Conservation (phyloP, 176 grass and related monocot species). For the Themeda triandra region DNA sequence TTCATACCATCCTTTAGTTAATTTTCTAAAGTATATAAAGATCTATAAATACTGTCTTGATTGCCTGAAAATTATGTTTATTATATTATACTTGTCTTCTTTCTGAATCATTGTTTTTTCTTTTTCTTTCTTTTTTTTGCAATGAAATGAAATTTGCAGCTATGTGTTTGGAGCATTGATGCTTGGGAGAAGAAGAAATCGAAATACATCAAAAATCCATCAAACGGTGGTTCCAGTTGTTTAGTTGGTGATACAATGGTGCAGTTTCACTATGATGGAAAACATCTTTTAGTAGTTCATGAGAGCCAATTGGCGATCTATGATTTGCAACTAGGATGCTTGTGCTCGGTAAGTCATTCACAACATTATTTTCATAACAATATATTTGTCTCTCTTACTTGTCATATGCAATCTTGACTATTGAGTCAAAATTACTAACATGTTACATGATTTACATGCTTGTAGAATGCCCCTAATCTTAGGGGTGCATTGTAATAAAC, state of each 20-base stretch:
- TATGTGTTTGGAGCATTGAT: constrained; percentile 52
- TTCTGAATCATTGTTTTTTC: neutral
- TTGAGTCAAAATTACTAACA: neutral
- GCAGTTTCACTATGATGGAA: constrained; percentile 58
- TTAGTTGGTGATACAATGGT: constrained; percentile 55
- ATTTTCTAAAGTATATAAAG: too few relatives aligned
- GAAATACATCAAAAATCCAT: constrained; percentile 34
- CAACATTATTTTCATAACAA: neutral
- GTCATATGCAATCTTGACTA: neutral
- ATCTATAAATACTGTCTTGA: too few relatives aligned
- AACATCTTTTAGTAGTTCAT: constrained; percentile 54
- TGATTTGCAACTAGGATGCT: constrained; percentile 47
- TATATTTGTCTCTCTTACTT: neutral
- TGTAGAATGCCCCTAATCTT: neutral
- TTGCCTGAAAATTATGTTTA: too few relatives aligned
- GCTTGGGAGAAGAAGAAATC: constrained; percentile 54
- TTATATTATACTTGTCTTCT: neutral
- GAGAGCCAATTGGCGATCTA: constrained; percentile 57
- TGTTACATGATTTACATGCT: neutral
- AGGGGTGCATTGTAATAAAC: neutral
- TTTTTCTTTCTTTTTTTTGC: neutral
- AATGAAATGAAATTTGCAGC: constrained; percentile 33
- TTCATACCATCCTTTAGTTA: too few relatives aligned
- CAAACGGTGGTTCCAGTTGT: neutral
- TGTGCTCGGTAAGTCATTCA: constrained; percentile 33